A percentile compares a stretch with the other conserved stretches of the same genome.
phyloP scores from a whole-genome alignment of 2,329 filamentous ascomycete species.

The Xenoacremonium recifei region DNA sequence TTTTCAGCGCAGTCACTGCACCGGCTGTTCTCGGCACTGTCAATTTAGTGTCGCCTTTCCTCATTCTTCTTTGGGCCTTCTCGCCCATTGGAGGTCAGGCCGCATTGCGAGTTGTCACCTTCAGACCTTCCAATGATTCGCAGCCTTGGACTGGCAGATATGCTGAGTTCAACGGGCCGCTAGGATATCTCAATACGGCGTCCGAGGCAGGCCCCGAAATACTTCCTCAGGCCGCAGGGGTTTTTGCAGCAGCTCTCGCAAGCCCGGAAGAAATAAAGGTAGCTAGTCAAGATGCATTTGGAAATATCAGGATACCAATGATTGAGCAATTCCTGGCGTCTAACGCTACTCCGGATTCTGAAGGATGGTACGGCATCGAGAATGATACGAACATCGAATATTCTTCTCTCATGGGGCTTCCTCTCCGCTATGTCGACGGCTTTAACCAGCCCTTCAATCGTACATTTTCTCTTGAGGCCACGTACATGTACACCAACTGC shows the following conservation, averaged over 20 bases:
- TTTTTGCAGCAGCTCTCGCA: not conserved
- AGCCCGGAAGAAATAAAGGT: not conserved
- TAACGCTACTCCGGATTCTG: no score
- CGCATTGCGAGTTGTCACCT: not conserved
- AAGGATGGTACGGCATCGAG: not conserved
- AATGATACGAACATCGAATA: not conserved
- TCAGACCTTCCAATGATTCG: not conserved
- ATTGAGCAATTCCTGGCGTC: not conserved
- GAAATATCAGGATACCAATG: constrained; percentile 11
- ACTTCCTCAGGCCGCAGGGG: not conserved
- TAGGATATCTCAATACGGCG: constrained; percentile 3
- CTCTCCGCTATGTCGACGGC: constrained; percentile 2
- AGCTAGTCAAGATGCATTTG: constrained; percentile 7
- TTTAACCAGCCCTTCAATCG: no score
- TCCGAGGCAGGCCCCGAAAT: not conserved
- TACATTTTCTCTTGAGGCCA: constrained; percentile 9
- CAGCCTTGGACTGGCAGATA: not conserved
- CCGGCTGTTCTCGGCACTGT: constrained; percentile 4
- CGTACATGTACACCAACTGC: constrained; percentile 8
- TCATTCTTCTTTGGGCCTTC: not conserved
- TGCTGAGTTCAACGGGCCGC: not conserved
- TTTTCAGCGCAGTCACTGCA: constrained; percentile 6
- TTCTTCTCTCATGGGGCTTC: constrained; percentile 8
- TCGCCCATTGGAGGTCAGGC: constrained; percentile 4
- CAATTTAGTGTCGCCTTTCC: not conserved